Evolutionary conservation across 2,329 filamentous ascomycete genomes (phyloP).

Genomic region (Colletotrichum sp.): DNA sequence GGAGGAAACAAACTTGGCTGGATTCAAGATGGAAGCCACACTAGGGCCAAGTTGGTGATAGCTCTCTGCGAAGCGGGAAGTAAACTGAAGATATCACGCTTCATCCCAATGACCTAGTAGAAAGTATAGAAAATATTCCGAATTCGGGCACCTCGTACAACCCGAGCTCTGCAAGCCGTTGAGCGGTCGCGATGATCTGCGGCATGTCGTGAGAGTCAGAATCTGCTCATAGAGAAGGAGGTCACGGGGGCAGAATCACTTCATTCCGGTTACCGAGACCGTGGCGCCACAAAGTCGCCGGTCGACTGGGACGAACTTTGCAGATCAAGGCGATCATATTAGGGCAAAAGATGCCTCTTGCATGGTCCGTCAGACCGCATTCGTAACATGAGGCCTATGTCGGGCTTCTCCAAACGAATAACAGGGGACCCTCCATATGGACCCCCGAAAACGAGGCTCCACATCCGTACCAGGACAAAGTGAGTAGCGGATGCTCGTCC

Average conservation of each 20-base stretch:
- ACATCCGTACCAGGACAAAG: background rate
- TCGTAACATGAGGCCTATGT: background rate
- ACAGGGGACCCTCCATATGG: background rate
- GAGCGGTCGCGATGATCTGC: background rate
- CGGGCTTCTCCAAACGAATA: background rate
- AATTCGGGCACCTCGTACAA: too few species aligned
- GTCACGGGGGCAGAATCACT: background rate
- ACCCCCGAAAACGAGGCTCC: background rate
- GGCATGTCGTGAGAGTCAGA: background rate
- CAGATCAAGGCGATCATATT: background rate
- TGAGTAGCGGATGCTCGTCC: background rate
- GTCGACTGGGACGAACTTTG: background rate
- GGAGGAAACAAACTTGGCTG: background rate
- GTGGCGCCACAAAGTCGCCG: background rate
- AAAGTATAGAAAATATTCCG: too few species aligned
- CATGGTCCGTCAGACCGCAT: background rate
- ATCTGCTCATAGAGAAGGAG: background rate
- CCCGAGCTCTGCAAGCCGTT: too few species aligned
- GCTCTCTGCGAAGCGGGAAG: background rate
- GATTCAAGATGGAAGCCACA: background rate
- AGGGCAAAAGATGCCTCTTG: background rate
- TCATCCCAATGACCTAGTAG: background rate
- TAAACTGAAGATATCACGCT: background rate
- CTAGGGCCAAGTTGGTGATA: background rate
- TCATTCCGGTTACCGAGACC: background rate